phyloP scores from a whole-genome alignment of 495 filamentous ascomycete genomes.

The Rhypophila decipiens region DNA sequence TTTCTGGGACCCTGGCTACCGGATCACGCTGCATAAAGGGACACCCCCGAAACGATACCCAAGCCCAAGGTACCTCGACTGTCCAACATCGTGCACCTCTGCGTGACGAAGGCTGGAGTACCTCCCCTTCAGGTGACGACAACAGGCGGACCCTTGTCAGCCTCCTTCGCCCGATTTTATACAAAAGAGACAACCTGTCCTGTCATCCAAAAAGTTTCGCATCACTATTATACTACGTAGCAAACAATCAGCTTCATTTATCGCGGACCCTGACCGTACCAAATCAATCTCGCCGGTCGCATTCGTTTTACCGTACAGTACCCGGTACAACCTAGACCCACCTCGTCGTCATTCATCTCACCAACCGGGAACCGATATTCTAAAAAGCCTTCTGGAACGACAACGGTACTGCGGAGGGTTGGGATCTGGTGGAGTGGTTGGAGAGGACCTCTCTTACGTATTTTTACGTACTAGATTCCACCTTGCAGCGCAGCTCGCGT shows the following conservation, averaged over 20 bases:
- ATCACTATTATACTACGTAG: no score
- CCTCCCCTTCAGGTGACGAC: slow-evolving; percentile 10
- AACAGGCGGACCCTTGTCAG: neutral
- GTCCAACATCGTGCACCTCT: neutral
- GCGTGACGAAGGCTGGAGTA: neutral
- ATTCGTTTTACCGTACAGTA: no score
- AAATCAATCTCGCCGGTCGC: no score
- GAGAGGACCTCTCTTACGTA: slow-evolving; percentile 16
- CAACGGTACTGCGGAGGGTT: neutral
- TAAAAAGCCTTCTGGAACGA: neutral
- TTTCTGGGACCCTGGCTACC: slow-evolving; percentile 5
- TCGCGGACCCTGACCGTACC: neutral
- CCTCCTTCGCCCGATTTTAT: neutral
- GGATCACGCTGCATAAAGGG: slow-evolving; percentile 14
- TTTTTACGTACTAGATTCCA: slow-evolving; percentile 24
- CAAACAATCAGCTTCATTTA: neutral
- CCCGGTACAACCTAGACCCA: neutral
- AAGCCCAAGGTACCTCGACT: neutral
- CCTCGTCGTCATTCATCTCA: neutral
- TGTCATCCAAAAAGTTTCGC: neutral
- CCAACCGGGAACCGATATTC: neutral
- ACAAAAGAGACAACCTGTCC: neutral
- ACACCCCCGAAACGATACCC: no score
- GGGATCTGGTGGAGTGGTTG: slow-evolving; percentile 9
- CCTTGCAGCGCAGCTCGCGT: slow-evolving; percentile 14